phyloP scores from a whole-genome alignment of 1,139 yeast genomes.

The Sugiyamaella castrensis region DNA sequence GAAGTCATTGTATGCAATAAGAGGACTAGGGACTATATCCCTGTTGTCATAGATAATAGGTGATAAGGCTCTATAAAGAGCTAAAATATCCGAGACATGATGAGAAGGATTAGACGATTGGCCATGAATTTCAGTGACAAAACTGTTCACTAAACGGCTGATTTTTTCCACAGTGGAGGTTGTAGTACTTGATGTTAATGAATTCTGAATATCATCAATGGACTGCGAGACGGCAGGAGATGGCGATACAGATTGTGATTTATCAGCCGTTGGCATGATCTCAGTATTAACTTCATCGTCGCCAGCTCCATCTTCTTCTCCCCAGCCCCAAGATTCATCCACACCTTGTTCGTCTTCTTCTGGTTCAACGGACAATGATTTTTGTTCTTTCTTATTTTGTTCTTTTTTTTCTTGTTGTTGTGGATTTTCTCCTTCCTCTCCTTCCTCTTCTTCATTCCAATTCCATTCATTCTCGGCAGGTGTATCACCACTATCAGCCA shows the following conservation, averaged over 20 bases:
- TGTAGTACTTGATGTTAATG: slow-evolving; percentile 6
- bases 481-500: neutral
- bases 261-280: slow-evolving; percentile 6
- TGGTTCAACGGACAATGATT: slow-evolving; percentile 11
- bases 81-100: slow-evolving; percentile 29
- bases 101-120: slow-evolving; percentile 13
- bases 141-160: slow-evolving; percentile 10
- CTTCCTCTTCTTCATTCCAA: slow-evolving; percentile 28
- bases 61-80: slow-evolving; percentile 30
- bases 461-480: slow-evolving; percentile 22
- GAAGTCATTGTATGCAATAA: slow-evolving; percentile 30
- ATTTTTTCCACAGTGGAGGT: slow-evolving; percentile 17
- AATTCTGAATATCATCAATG: neutral
- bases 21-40: slow-evolving; percentile 13
- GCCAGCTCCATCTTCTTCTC: slow-evolving; percentile 24
- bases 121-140: slow-evolving; percentile 20
- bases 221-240: neutral
- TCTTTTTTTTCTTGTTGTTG: slow-evolving; percentile 16
- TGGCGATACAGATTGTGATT: neutral
- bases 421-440: slow-evolving; percentile 2
- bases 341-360: slow-evolving; percentile 16
- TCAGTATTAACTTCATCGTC: neutral
- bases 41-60: slow-evolving; percentile 24
- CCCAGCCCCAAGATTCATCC: slow-evolving; percentile 34
- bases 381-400: slow-evolving; percentile 14